Evolutionary conservation across 1,284 basidiomycete species (phyloP).

Genomic region (Marasmius sp.): DNA sequence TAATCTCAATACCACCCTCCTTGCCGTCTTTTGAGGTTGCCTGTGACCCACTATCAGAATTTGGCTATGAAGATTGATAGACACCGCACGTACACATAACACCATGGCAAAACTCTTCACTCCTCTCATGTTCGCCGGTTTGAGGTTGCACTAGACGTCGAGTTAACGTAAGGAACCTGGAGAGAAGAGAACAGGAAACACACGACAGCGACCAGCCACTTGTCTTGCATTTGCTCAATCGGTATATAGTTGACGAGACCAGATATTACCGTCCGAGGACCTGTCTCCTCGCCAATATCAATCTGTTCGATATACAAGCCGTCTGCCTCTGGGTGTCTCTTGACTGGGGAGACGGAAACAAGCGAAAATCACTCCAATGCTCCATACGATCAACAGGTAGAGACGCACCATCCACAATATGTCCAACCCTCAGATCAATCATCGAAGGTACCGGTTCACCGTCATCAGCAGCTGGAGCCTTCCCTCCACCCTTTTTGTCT

Average conservation of each 20-base stretch:
- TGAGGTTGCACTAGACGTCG: slow-evolving; percentile 78
- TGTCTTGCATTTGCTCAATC: slow-evolving; percentile 89
- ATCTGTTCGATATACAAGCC: slow-evolving; percentile 95
- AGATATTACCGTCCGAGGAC: slow-evolving; percentile 91
- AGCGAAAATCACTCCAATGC: background rate
- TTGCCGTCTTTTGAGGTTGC: slow-evolving; percentile 88
- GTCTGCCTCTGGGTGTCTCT: slow-evolving; percentile 96
- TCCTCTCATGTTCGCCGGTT: slow-evolving; percentile 94
- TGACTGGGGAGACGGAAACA: slow-evolving; percentile 7
- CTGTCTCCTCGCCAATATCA: slow-evolving; percentile 90
- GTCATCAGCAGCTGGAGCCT: slow-evolving; percentile 57
- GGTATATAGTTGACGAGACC: slow-evolving; percentile 94
- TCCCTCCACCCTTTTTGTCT: slow-evolving; percentile 43
- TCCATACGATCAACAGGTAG: background rate
- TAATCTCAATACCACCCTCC: slow-evolving; percentile 88
- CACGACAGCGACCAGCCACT: slow-evolving; percentile 84
- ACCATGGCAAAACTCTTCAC: slow-evolving; percentile 98
- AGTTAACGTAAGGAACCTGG: background rate
- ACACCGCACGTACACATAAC: slow-evolving; percentile 64
- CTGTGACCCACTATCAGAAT: slow-evolving; percentile 37
- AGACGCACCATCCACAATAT: slow-evolving; percentile 81
- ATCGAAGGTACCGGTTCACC: slow-evolving; percentile 86
- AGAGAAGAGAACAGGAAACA: slow-evolving; percentile 25
- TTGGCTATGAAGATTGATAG: background rate
- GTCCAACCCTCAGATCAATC: slow-evolving; percentile 92